Base-by-base conservation (phyloP, 2,329 filamentous ascomycete species). In the Fusarium decemcellulare region DNA sequence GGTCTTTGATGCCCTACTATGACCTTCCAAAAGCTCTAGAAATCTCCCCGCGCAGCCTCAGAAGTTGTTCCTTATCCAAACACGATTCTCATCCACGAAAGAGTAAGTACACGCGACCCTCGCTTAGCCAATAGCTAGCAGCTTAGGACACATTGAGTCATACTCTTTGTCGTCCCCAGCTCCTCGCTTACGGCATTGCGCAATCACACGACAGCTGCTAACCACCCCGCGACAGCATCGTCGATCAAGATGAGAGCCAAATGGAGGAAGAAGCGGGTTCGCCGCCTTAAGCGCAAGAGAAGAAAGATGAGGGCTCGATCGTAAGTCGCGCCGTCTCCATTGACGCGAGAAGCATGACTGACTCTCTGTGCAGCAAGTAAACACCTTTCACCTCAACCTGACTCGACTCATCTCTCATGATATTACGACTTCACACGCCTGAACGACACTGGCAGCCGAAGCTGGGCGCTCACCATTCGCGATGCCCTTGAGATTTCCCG, bases 261-360 rank as follows among this genome's bases (percentile, higher is more conserved):
- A 90, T 98, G 96, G 96, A 96, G 95, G 90, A 99, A 99, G 93
- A 99, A 99, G 95, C 91, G 96, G 85, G 95, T 97, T 87, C 91
- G 96, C 81, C 92, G 96, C 86, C 94, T 99, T 86, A 98, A 98
- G 93, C 92, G 95, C 84, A 99, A 99, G 95, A 94, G 96, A 89
- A 97, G 96, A 94, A 99, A 99, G 95, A 97, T 96, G 88, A 91
- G 96, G 85, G 96, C 95, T 81, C 88, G 96, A 88, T 95, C 91
- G 96, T 98, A 90, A 90, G 94, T 87, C 50, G 23, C 37, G 44
- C 23, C 27, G 23, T 12, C 18, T 2, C 14, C 11, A 15, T 4
- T 11, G 5, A 44, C 10, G 16, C 39, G 12, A 34, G 74, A 59
- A 73, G 67, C 43, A 46, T 44, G 16, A 50, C 61, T 82, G 84